These are phyloP conservation scores for Alternaria alternata DNA, from an alignment of 2,329 filamentous ascomycete genomes.

Conservation along the genomic window DNA sequence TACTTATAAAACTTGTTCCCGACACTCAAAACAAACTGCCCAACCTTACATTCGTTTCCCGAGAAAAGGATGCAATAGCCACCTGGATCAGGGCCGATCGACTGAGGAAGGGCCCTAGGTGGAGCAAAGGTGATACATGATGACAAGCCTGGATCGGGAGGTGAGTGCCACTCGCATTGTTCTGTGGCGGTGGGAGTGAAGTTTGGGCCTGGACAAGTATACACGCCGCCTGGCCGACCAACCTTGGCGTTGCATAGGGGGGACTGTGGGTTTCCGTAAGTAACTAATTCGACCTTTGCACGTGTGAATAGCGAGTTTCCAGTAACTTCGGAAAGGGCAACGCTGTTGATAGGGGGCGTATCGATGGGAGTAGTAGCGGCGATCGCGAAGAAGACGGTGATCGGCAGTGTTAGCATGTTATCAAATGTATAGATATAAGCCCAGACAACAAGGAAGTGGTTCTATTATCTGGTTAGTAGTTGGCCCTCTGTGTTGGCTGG, in stretches of 20 bases:
- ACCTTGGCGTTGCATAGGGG: background rate
- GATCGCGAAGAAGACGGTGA: background rate
- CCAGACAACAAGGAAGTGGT: rapidly evolving
- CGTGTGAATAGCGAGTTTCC: background rate
- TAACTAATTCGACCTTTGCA: background rate
- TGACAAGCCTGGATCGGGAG: background rate
- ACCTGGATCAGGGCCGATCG: background rate
- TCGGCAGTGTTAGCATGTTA: background rate
- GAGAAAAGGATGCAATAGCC: background rate
- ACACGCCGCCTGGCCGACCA: slow-evolving; percentile 1
- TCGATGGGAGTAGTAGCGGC: background rate
- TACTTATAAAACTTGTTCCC: background rate
- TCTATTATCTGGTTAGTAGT: background rate
- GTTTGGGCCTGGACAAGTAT: background rate
- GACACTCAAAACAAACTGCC: background rate
- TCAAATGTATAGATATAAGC: rapidly evolving
- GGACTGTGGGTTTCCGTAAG: background rate
- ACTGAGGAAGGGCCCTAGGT: background rate
- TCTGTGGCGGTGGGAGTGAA: background rate
- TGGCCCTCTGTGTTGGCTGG: background rate
- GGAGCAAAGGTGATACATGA: background rate
- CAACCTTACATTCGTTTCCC: background rate
- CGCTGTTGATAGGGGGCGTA: background rate
- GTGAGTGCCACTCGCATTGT: background rate
- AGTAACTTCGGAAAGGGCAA: background rate